Evolutionary conservation across 23 red algal genomes (phyloP).

Genomic region (Gracilaria domingensis): DNA sequence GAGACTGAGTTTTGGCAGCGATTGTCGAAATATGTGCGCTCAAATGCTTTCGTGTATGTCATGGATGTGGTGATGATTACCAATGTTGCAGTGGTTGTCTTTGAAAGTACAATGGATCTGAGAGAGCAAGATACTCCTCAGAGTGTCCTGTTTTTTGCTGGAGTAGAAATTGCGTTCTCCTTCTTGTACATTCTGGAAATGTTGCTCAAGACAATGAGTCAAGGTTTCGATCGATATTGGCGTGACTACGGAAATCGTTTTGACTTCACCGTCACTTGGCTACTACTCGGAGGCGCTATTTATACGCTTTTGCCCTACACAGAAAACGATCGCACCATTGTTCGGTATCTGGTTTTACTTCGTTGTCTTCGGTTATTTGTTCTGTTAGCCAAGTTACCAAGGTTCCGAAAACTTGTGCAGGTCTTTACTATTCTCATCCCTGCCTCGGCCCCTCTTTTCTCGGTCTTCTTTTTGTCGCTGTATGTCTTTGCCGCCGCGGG

Average conservation of each 20-base stretch:
- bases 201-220: conserved; percentile 54
- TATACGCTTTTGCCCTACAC: conserved; percentile 61
- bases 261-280: conserved; percentile 68
- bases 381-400: conserved; percentile 54
- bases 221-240: conserved; percentile 73
- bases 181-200: conserved; percentile 77
- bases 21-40: conserved; percentile 68
- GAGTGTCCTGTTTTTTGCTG: conserved; percentile 61
- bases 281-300: conserved; percentile 47
- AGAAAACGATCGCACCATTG: conserved; percentile 61
- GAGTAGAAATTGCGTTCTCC: conserved; percentile 64
- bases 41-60: conserved; percentile 26
- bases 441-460: conserved; percentile 73
- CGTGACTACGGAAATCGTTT: conserved; percentile 76
- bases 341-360: conserved; percentile 64
- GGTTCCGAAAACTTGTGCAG: conserved; percentile 71
- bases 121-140: conserved; percentile 51
- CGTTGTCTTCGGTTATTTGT: conserved; percentile 57
- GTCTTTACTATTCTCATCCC: conserved; percentile 63
- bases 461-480: conserved; percentile 69
- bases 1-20: conserved; percentile 40
- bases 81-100: conserved; percentile 65
- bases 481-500: conserved; percentile 69
- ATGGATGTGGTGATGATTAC: conserved; percentile 70
- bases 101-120: conserved; percentile 78